These are phyloP conservation scores for Leccinum sublutescens DNA, from an alignment of 768 basidiomycete genomes.

Conservation along the genomic window DNA sequence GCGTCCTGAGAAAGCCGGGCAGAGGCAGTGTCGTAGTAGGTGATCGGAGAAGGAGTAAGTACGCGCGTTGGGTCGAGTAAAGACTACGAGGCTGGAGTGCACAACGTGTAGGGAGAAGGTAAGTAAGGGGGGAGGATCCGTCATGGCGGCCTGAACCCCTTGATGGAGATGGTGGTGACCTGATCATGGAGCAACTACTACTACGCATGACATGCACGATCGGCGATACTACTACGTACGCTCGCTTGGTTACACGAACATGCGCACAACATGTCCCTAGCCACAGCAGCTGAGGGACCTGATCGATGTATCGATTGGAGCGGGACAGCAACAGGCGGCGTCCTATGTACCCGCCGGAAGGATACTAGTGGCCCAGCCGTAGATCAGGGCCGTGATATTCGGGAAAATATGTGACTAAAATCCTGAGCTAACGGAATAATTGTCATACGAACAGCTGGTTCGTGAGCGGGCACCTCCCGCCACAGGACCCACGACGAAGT, in stretches of 20 bases:
- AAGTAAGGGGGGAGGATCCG: conserved; percentile 5
- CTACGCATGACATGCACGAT: not conserved
- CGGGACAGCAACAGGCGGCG: not conserved
- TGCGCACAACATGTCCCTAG: not conserved
- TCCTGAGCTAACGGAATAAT: not conserved
- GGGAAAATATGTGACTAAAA: not conserved
- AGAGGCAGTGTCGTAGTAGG: not conserved
- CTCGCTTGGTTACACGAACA: not conserved
- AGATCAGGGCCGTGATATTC: conserved; percentile 20
- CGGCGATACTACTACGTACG: not conserved
- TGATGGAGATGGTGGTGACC: not conserved
- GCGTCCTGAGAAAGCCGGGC: conserved; percentile 7
- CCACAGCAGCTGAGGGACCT: not conserved
- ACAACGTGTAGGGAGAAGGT: conserved; percentile 16
- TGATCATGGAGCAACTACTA: not conserved
- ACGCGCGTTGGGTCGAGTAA: not conserved
- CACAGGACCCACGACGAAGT: not conserved
- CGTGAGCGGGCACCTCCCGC: not conserved
- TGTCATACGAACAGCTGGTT: not conserved
- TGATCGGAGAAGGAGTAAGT: not conserved
- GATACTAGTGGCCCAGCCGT: not conserved
- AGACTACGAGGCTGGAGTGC: not conserved
- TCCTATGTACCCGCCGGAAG: not conserved
- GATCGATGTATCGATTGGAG: conserved; percentile 1
- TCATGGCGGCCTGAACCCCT: not conserved